Base-by-base conservation (phyloP, 83 land plant genomes). In the Diphasiastrum complanatum region DNA sequence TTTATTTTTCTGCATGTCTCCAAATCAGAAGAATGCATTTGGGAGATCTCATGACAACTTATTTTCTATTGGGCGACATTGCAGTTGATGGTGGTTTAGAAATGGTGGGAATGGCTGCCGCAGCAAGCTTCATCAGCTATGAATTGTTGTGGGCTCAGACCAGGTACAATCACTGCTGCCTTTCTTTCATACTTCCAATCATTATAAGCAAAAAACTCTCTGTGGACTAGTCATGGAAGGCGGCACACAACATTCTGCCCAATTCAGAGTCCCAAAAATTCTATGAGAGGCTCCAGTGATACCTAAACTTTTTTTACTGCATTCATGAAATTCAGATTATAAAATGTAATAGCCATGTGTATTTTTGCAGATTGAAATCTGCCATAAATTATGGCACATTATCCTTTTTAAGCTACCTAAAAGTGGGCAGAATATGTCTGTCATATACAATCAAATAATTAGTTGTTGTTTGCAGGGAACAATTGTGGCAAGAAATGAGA, bases 81-180 rank as follows among this genome's bases (percentile, higher is more conserved):
- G 12, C 55, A 69, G 72, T 69, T 38, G 66, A 69, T 58, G 72
- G 66, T 5, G 72, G 67, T 1, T 47, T 69, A 12, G 57, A 69
- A 30, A 60, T 69, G 72, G 72, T 69, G 22, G 72, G 72, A 18
- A 0, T 69, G 30, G 53, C 56, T 20, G 72, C 72, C 20, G 61
- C 72, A 3, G 66, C 72, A 29, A 69, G 72, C 66, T 69, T 69
- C 31, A 50, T 69, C 45, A 47, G 47, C 11, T 69, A 60, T 49
- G 72, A 69, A 14, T 37, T 69, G 45, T 41, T 69, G 32, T 69
- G 66, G 66, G 65, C 65, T 26, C 33, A 38, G 19, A 60, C 67
- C 27, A 69, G 72, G 72, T 69, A 46, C 4, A 35, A 3, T 8
- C 18, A 22, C 50, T 14, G 18, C 23, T 20, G 24, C 18, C 50